Evolutionary conservation across 192 early-diverging fungal species (phyloP), one percentile per base, ranked within the genome.

Genomic region (Podila verticillata): DNA sequence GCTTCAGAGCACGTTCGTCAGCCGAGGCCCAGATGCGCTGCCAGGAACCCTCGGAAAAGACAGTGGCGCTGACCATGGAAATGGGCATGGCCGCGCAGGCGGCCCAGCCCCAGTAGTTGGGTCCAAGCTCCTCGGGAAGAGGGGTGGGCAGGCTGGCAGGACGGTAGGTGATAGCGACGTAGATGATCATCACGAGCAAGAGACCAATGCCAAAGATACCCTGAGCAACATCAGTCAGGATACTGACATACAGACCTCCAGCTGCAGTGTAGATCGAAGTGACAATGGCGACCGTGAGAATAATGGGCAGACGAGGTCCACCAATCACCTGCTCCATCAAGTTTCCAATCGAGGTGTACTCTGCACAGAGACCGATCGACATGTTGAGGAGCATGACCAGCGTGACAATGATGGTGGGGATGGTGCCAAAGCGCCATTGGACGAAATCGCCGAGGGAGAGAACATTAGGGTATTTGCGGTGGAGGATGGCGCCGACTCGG

Each of bases 31-130:
- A 93, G 15, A 91, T 89, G 48, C 91, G 87, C 83, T 93, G 92
- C 92, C 92, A 93, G 36, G 90, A 89, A 26, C 85, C 88, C 73
- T 93, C 91, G 48, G 91, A 90, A 74, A 90, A 92, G 77, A 92
- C 84, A 63, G 88, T 88, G 28, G 91, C 82, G 58, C 86, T 84
- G 34, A 79, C 83, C 68, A 92, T 86, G 44, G 92, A 90, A 61
- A 88, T 83, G 7, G 89, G 85, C 64, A 93, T 85, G 48, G 89
- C 89, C 4, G 82, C 86, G 73, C 91, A 81, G 36, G 88, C 83
- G 74, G 92, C 89, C 70, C 87, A 90, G 60, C 90, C 90, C 83
- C 88, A 84, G 54, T 89, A 87, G 70, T 91, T 91, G 35, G 92
- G 85, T 49, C 90, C 83, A 24, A 92, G 75, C 1, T 82, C 85